Conservation (phyloP, 164 flowering plant genomes). For the Houttuynia cordata region DNA sequence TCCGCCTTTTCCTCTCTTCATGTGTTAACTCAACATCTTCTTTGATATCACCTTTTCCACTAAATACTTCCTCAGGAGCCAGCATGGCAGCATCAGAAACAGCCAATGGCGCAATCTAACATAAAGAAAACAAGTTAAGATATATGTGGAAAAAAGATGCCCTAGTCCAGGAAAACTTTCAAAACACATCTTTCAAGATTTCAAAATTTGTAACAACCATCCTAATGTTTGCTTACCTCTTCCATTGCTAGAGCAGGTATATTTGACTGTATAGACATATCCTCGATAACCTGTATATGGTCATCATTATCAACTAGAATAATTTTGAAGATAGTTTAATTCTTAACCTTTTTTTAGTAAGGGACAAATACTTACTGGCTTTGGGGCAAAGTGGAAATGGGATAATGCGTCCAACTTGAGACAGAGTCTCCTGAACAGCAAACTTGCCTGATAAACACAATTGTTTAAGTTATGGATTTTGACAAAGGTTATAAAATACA, state of each 20-base stretch:
- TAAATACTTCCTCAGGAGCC: conserved; percentile 93
- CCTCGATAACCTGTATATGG: conserved; percentile 71
- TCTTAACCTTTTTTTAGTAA: background rate
- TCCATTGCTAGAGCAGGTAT: conserved; percentile 95
- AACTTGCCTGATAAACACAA: conserved; percentile 43
- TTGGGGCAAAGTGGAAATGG: conserved; percentile 91
- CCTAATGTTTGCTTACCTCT: conserved; percentile 44
- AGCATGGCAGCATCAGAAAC: conserved; percentile 98
- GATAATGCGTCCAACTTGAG: conserved; percentile 89
- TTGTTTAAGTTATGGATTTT: background rate
- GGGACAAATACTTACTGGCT: conserved; percentile 48
- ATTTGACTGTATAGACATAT: conserved; percentile 78
- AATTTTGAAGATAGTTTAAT: background rate
- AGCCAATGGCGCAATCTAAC: conserved; percentile 78
- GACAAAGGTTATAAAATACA: no score
- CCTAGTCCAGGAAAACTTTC: background rate
- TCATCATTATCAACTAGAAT: background rate
- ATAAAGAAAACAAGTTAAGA: conserved; percentile 2
- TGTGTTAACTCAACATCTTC: conserved; percentile 80
- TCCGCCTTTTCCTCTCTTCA: conserved; percentile 74
- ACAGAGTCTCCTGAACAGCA: conserved; percentile 61
- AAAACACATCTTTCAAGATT: no score
- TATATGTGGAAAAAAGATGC: background rate
- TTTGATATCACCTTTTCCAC: conserved; percentile 87
- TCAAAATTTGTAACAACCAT: background rate